Evolutionary conservation across 148 eudicot species (phyloP), one percentile per base, ranked within the genome.

Genomic region (Selenicereus undatus): DNA sequence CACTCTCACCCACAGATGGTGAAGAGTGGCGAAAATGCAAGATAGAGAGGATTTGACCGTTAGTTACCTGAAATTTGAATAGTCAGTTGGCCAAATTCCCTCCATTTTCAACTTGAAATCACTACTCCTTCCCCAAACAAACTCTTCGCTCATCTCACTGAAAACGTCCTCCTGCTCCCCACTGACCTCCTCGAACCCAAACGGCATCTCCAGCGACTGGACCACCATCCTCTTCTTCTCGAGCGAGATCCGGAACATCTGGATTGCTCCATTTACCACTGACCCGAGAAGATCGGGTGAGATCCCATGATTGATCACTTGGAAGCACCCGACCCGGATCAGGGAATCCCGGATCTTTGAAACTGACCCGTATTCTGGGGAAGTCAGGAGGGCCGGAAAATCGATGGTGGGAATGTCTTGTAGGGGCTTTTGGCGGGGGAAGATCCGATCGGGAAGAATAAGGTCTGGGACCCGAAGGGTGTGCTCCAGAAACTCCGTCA

Each of bases 21-120:
- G 62, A n/a, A 6, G n/a, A 64, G 27, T 8, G 29, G 18, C 68
- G 13, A 1, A 8, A 35, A 24, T 24, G 7, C 50, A 21, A 81
- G 48, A 65, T 69, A 26, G 8, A 24, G 4, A 17, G 16, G 17
- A 70, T 26, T 11, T 74, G 76, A 79, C 80, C 65, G 85, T 85
- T 75, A 77, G 54, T 11, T 86, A 94, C 98, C 98, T 90, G 91
- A 92, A 94, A 82, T 88, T 89, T 85, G 89, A 91, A 90, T 80
- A 93, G 27, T 87, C 88, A 62, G 27, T 11, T 27, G 92, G 91
- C 91, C 83, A 91, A 83, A 92, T 76, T 89, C 89, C 88, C 90
- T 91, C 90, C 98, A 94, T 91, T 76, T 88, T 91, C 36, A 70
- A 20, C 78, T 81, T 81, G 48, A 93, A 84, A 20, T 62, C 82